phyloP scores from a whole-genome alignment of 2,329 filamentous ascomycete species.

The Colletotrichum tropicicola region DNA sequence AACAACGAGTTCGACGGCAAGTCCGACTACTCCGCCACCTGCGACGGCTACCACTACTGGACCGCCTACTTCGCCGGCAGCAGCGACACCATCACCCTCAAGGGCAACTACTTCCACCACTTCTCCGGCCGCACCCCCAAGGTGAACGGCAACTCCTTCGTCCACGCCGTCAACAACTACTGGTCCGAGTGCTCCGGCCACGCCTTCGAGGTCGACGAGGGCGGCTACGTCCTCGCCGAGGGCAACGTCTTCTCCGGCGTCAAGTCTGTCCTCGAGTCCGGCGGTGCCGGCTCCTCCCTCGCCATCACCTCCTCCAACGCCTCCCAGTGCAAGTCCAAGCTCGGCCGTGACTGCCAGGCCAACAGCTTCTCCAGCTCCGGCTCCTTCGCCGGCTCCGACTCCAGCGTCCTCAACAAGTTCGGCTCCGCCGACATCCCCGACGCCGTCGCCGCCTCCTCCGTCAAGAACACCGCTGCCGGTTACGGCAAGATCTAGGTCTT shows the following conservation, averaged over 20 bases:
- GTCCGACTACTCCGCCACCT: slow-evolving; percentile 63
- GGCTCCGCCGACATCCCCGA: slow-evolving; percentile 50
- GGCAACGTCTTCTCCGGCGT: slow-evolving; percentile 68
- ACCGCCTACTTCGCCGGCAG: slow-evolving; percentile 64
- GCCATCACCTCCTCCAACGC: slow-evolving; percentile 32
- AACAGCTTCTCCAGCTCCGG: slow-evolving; percentile 57
- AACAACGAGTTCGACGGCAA: slow-evolving; percentile 68
- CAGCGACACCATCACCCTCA: slow-evolving; percentile 64
- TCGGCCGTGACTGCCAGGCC: slow-evolving; percentile 59
- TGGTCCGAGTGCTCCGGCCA: slow-evolving; percentile 63
- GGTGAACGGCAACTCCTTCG: slow-evolving; percentile 61
- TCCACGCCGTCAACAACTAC: slow-evolving; percentile 72
- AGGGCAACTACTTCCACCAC: slow-evolving; percentile 69
- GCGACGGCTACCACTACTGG: slow-evolving; percentile 69
- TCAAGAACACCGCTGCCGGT: slow-evolving; percentile 51
- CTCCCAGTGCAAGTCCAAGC: slow-evolving; percentile 48
- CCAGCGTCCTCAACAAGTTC: slow-evolving; percentile 59
- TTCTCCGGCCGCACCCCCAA: slow-evolving; percentile 67
- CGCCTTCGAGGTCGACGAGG: slow-evolving; percentile 60
- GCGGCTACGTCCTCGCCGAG: slow-evolving; percentile 58
- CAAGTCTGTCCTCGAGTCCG: slow-evolving; percentile 45
- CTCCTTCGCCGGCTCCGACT: slow-evolving; percentile 48
- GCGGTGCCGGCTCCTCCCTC: slow-evolving; percentile 7
- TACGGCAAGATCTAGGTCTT: slow-evolving; percentile 51
- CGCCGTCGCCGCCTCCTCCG: slow-evolving; percentile 39